A percentile compares a stretch with the other conserved stretches of the same genome.
phyloP scores from a whole-genome alignment of 495 filamentous ascomycete species.

The Neurospora sp. region DNA sequence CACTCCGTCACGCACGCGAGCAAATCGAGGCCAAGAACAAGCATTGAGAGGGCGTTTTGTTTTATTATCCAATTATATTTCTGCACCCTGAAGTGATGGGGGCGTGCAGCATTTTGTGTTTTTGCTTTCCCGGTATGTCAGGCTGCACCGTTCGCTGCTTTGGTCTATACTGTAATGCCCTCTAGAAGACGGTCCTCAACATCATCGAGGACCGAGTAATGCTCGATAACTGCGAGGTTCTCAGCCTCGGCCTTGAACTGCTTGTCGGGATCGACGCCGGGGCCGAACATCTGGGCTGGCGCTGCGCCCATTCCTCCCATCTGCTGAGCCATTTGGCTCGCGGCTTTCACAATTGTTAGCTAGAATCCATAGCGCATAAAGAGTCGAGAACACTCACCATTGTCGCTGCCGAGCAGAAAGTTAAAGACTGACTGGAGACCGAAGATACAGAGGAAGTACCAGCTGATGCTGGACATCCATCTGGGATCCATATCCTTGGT shows the following conservation, averaged over 20 bases:
- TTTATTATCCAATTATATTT: background rate
- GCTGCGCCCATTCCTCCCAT: constrained; percentile 46
- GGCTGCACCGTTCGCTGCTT: background rate
- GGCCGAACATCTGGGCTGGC: constrained; percentile 62
- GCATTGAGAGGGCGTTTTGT: background rate
- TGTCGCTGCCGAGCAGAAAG: constrained; percentile 90
- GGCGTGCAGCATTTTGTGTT: background rate
- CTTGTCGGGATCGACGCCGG: constrained; percentile 93
- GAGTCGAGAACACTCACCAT: constrained; percentile 49
- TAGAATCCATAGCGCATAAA: background rate
- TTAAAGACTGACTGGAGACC: constrained; percentile 96
- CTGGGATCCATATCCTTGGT: constrained; percentile 92
- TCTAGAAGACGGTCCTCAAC: constrained; percentile 74
- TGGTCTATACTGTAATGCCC: constrained; percentile 33
- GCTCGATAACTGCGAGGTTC: constrained; percentile 89
- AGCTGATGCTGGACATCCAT: constrained; percentile 97
- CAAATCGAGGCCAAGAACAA: background rate
- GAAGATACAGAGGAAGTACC: constrained; percentile 97
- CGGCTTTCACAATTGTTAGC: constrained; percentile 46
- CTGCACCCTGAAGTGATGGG: background rate
- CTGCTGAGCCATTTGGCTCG: constrained; percentile 88
- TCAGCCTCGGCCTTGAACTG: constrained; percentile 83
- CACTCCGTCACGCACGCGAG: background rate
- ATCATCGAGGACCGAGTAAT: constrained; percentile 78
- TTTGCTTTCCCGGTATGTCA: background rate